phyloP scores from a whole-genome alignment of 768 basidiomycete genomes.

The Punctularia strigosozonata region DNA sequence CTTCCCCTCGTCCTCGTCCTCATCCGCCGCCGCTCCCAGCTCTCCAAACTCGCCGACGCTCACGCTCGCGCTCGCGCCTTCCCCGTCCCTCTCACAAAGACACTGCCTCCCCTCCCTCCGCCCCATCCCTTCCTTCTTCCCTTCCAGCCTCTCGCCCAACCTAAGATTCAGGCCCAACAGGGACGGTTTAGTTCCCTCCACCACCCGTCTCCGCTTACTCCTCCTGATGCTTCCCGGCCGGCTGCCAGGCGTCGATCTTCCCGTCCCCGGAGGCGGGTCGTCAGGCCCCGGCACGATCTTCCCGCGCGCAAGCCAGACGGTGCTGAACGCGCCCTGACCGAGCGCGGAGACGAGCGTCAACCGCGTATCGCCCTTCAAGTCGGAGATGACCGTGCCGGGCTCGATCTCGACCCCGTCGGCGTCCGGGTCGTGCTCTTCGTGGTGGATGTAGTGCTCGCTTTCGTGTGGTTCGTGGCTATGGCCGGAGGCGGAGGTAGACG shows the following conservation, averaged over 20 bases:
- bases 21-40: neutral
- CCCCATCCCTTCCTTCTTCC: neutral
- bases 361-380: no score
- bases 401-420: no score
- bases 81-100: neutral
- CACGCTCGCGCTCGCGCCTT: no score
- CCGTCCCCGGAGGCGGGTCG: no score
- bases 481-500: no score
- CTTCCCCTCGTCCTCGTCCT: constrained; percentile 8
- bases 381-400: no score
- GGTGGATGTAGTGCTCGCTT: no score
- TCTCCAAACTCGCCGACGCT: neutral
- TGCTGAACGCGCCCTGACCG: constrained; percentile 65
- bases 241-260: neutral
- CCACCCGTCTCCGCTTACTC: neutral
- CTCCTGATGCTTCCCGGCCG: neutral
- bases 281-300: no score
- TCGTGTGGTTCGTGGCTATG: no score
- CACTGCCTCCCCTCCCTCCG: neutral
- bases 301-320: constrained; percentile 63
- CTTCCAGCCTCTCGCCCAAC: neutral
- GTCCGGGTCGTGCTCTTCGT: no score
- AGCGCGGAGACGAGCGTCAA: constrained; percentile 34
- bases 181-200: neutral
- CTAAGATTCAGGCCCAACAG: neutral